phyloP scores from a whole-genome alignment of 805 yeast species.

The Zygosaccharomyces bailii region DNA sequence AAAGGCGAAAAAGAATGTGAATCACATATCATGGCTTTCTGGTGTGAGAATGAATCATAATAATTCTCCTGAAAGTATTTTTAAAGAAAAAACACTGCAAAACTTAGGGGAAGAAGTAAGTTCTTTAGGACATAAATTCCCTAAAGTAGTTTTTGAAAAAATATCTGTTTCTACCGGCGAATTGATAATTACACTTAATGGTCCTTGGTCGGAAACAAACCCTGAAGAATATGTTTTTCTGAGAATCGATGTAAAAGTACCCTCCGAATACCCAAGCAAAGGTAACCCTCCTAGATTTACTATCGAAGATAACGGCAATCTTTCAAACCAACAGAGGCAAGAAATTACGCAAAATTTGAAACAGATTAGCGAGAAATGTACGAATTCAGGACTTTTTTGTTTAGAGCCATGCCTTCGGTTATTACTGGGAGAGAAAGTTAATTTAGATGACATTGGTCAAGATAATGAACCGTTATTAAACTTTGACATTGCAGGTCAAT shows the following conservation, averaged over 20 bases:
- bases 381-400: slow-evolving; percentile 60
- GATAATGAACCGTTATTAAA: slow-evolving; percentile 40
- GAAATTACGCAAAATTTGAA: slow-evolving; percentile 51
- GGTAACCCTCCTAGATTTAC: slow-evolving; percentile 50
- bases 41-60: slow-evolving; percentile 66
- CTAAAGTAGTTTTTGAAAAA: slow-evolving; percentile 79
- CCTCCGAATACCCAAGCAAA: slow-evolving; percentile 64
- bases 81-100: slow-evolving; percentile 42
- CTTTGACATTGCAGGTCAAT: slow-evolving; percentile 31
- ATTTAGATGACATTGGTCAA: slow-evolving; percentile 37
- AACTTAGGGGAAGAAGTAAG: slow-evolving; percentile 92
- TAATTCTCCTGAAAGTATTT: slow-evolving; percentile 37
- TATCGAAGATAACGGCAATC: slow-evolving; percentile 77
- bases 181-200: slow-evolving; percentile 70
- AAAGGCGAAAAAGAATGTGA: slow-evolving; percentile 41
- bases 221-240: slow-evolving; percentile 53
- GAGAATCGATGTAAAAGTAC: slow-evolving; percentile 67
- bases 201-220: slow-evolving; percentile 58
- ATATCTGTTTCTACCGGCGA: slow-evolving; percentile 86
- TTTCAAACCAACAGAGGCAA: slow-evolving; percentile 46
- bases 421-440: slow-evolving; percentile 77
- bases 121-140: slow-evolving; percentile 81
- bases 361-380: slow-evolving; percentile 54
- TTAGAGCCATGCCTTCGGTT: slow-evolving; percentile 75
- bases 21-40: slow-evolving; percentile 87